Evolutionary conservation across 2,329 filamentous ascomycete species (phyloP).

Genomic region (Colletotrichum tabaci): DNA sequence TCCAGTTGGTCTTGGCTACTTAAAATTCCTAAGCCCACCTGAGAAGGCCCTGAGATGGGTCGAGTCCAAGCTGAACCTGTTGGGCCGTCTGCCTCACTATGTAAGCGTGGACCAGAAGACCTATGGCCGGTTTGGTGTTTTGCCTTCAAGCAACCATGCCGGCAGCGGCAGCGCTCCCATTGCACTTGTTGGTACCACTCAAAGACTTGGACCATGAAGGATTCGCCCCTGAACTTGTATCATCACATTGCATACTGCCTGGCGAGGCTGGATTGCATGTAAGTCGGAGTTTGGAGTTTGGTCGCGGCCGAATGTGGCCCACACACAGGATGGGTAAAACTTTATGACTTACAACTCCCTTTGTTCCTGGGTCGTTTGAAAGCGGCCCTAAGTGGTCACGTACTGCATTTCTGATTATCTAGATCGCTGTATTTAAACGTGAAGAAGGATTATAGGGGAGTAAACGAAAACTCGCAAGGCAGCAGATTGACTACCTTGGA

Average conservation of each 20-base stretch:
- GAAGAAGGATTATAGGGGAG: not conserved
- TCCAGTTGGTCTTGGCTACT: slow-evolving; percentile 85
- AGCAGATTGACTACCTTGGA: not conserved
- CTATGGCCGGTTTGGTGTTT: slow-evolving; percentile 90
- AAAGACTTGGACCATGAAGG: slow-evolving; percentile 77
- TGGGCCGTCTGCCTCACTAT: slow-evolving; percentile 89
- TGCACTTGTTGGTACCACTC: slow-evolving; percentile 74
- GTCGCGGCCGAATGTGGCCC: not conserved
- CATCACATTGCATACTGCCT: not conserved
- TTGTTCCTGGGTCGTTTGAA: not conserved
- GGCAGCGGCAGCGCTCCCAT: slow-evolving; percentile 63
- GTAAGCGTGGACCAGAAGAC: slow-evolving; percentile 97
- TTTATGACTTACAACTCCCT: not conserved
- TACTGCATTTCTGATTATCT: not conserved
- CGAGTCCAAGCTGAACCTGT: slow-evolving; percentile 88
- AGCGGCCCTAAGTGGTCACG: not conserved
- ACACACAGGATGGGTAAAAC: not conserved
- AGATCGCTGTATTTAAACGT: not conserved
- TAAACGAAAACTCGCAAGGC: not conserved
- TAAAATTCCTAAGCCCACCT: slow-evolving; percentile 90
- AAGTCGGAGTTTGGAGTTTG: slow-evolving; percentile 36
- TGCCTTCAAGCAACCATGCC: slow-evolving; percentile 72
- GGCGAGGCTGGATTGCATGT: slow-evolving; percentile 7
- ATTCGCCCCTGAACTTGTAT: slow-evolving; percentile 6
- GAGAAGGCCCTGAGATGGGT: slow-evolving; percentile 91